A percentile compares a stretch with the other conserved stretches of the same genome.
These are phyloP conservation scores for Parathielavia hyrcaniae DNA, from an alignment of 495 filamentous ascomycete genomes.

Conservation along the genomic window DNA sequence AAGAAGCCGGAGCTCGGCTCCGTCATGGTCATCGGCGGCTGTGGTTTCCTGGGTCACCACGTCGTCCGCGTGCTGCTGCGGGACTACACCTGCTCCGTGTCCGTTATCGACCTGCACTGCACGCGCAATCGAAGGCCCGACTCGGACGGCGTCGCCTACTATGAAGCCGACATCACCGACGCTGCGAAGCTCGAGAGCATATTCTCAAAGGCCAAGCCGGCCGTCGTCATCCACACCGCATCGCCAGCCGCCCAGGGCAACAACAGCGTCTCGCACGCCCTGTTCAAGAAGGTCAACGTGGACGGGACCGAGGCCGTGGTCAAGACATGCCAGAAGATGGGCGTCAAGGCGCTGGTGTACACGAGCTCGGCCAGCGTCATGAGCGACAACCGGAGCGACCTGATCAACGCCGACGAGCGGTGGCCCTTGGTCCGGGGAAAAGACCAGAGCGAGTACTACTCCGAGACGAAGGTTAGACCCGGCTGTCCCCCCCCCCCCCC, in stretches of 20 bases:
- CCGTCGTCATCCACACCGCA: constrained; percentile 93
- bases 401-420: constrained; percentile 85
- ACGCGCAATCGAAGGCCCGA: constrained; percentile 64
- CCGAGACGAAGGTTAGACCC: constrained; percentile 65
- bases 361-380: constrained; percentile 87
- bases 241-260: constrained; percentile 54
- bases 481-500: too few relatives aligned
- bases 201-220: constrained; percentile 66
- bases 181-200: constrained; percentile 55
- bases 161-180: constrained; percentile 83
- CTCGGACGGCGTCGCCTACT: constrained; percentile 64
- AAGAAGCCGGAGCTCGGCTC: constrained; percentile 45
- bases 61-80: constrained; percentile 55
- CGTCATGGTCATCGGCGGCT: constrained; percentile 62
- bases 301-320: constrained; percentile 77
- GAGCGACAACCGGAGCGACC: constrained; percentile 69
- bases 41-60: constrained; percentile 66
- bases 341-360: constrained; percentile 89
- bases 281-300: constrained; percentile 85
- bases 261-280: constrained; percentile 45
- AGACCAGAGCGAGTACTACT: constrained; percentile 81
- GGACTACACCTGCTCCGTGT: constrained; percentile 54
- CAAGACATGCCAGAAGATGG: constrained; percentile 63
- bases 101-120: constrained; percentile 82
- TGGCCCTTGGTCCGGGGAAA: constrained; percentile 70